phyloP scores from a whole-genome alignment of 2,329 filamentous ascomycete genomes.

The Fusarium tuaranense region DNA sequence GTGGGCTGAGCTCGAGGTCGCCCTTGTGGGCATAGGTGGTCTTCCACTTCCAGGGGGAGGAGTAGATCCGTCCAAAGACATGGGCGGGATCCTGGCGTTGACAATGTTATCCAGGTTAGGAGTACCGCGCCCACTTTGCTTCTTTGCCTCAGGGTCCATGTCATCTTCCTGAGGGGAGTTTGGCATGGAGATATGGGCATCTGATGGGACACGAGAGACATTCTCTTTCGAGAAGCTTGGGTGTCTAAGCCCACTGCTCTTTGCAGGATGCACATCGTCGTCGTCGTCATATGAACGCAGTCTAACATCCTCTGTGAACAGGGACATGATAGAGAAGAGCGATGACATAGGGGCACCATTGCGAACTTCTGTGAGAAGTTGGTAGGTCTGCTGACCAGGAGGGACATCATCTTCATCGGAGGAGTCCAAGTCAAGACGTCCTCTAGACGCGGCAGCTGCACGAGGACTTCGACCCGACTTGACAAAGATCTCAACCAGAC shows the following conservation, averaged over 20 bases:
- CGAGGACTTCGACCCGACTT: conserved; percentile 78
- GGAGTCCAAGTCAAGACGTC: conserved; percentile 48
- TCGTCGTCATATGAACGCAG: conserved; percentile 78
- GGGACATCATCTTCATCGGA: conserved; percentile 77
- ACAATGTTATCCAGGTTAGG: conserved; percentile 22
- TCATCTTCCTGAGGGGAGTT: conserved; percentile 53
- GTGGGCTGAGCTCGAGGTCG: conserved; percentile 81
- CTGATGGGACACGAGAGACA: conserved; percentile 24
- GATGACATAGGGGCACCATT: conserved; percentile 99
- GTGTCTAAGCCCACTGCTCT: conserved; percentile 46
- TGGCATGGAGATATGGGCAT: conserved; percentile 50
- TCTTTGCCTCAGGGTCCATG: conserved; percentile 22
- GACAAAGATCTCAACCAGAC: conserved; percentile 96
- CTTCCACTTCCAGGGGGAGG: conserved; percentile 51
- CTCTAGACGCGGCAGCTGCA: conserved; percentile 43
- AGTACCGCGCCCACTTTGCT: conserved; percentile 28
- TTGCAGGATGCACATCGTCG: conserved; percentile 33
- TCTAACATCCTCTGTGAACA: conserved; percentile 96
- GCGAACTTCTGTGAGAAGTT: conserved; percentile 95
- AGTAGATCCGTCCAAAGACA: conserved; percentile 72
- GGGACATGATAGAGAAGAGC: conserved; percentile 93
- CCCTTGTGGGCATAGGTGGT: conserved; percentile 57
- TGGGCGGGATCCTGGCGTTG: conserved; percentile 74
- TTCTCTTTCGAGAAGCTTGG: conserved; percentile 43
- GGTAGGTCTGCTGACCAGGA: conserved; percentile 84